Conservation (phyloP, 2,329 filamentous ascomycete species). For the Penicillium oxalicum region DNA sequence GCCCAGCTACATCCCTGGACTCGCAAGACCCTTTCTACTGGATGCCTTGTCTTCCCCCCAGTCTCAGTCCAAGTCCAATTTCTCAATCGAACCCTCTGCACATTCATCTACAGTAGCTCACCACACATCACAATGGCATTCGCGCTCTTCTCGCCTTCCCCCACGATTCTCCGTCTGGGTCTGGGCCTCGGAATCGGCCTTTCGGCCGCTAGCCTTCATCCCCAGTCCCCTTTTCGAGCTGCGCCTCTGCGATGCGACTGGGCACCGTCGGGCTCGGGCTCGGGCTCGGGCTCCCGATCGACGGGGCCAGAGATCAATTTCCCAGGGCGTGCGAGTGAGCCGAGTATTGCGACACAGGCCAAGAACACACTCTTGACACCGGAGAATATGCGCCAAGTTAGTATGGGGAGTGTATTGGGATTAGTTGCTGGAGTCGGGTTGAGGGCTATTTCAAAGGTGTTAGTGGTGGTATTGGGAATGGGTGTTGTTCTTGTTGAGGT, state of each 20-base stretch:
- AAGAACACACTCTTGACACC: constrained; percentile 25
- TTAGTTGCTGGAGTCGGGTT: constrained; percentile 40
- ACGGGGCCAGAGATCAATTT: no score
- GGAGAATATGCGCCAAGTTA: constrained; percentile 40
- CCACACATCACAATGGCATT: constrained; percentile 17
- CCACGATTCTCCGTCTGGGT: constrained; percentile 28
- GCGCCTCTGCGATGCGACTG: constrained; percentile 36
- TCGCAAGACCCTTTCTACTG: no score
- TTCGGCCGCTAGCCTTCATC: constrained; percentile 24
- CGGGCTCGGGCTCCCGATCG: no score
- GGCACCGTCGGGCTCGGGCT: no score
- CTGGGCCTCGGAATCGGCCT: constrained; percentile 33
- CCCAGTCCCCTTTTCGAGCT: constrained; percentile 31
- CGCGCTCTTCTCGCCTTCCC: constrained; percentile 21
- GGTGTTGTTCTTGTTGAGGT: constrained; percentile 43
- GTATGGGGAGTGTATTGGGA: constrained; percentile 42
- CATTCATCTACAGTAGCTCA: neutral
- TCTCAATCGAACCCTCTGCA: constrained; percentile 3
- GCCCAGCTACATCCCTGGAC: neutral
- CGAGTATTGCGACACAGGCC: constrained; percentile 6
- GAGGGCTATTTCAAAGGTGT: constrained; percentile 40
- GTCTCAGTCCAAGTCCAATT: no score
- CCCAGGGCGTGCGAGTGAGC: constrained; percentile 15
- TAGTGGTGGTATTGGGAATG: constrained; percentile 41
- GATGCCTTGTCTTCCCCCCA: neutral